These are phyloP conservation scores for Backusella sp. DNA, from an alignment of 192 early-diverging fungal species.

Conservation along the genomic window DNA sequence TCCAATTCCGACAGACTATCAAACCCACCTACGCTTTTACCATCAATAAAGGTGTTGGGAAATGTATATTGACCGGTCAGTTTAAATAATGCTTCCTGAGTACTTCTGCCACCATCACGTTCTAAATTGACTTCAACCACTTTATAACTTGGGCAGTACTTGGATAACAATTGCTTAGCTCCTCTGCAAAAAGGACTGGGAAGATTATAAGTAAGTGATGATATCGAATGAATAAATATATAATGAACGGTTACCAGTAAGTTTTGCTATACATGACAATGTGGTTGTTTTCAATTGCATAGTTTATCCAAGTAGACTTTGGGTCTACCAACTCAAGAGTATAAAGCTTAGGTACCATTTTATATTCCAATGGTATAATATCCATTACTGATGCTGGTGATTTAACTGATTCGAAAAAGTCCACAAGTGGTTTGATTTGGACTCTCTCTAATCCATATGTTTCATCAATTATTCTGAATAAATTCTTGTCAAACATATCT, in stretches of 20 bases:
- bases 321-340: conserved; percentile 28
- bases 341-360: conserved; percentile 29
- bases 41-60: conserved; percentile 25
- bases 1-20: conserved; percentile 26
- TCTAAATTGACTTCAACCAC: conserved; percentile 28
- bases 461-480: conserved; percentile 36
- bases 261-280: conserved; percentile 35
- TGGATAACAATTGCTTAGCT: conserved; percentile 24
- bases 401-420: not conserved
- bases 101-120: conserved; percentile 6
- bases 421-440: not conserved
- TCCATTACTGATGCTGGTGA: not conserved
- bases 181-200: conserved; percentile 31
- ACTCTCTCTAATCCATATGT: conserved; percentile 44
- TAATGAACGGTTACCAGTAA: conserved; percentile 27
- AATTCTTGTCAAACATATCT: conserved; percentile 26
- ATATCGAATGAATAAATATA: not conserved
- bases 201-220: not conserved
- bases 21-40: conserved; percentile 26
- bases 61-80: conserved; percentile 22
- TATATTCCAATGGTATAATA: conserved; percentile 24
- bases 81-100: conserved; percentile 24
- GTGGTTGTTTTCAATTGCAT: conserved; percentile 11
- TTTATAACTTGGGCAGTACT: conserved; percentile 17
- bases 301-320: conserved; percentile 9